Evolutionary conservation across 306 rosid genomes (phyloP), one percentile per base, ranked within the genome.

Genomic region (Clitoria ternatea): DNA sequence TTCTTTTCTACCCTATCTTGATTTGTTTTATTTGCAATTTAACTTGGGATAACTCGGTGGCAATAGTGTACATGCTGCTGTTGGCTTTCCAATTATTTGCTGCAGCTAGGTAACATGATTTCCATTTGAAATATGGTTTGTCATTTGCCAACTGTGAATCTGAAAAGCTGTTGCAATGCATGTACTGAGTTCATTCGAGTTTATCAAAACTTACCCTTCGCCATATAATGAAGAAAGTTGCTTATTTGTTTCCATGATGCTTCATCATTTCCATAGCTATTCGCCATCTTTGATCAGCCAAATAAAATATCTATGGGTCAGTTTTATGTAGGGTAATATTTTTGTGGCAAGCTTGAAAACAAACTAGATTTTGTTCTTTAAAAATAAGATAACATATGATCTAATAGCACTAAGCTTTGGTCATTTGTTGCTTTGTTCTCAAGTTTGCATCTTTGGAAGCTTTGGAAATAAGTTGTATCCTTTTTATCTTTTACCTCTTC

Each of bases 71-170:
- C 23, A 49, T 59, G 56, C 65, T 67, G 18, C 71, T 2, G 2
- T 29, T 23, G 19, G 30, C 33, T 73, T 50, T 23, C 6, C 14
- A 14, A 39, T 19, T 42, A 18, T 45, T 33, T 35, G 32, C 22
- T 63, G 48, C 57, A 63, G 14, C 18, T 36, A 45, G 74, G 57
- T 13, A 57, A 76, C 11, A 22, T 22, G 62, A 68, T 13, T 67
- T 52, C 68, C 45, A 27, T 57, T 55, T 27, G 27, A 44, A 29
- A 23, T 15, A 33, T 43, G 67, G 20, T 33, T 75, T 66, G 8
- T 23, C 22, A 20, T 35, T 53, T 66, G 20, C 72, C 44, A 32
- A 44, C 40, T 32, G 14, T 39, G 78, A 53, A 74, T 48, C 66
- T 12, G 3, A 66, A 44, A 7, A 15, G 39, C 42, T 43, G 44